Conservation (phyloP, 176 grass and related monocot species). For the Alopecurus myosuroides region DNA sequence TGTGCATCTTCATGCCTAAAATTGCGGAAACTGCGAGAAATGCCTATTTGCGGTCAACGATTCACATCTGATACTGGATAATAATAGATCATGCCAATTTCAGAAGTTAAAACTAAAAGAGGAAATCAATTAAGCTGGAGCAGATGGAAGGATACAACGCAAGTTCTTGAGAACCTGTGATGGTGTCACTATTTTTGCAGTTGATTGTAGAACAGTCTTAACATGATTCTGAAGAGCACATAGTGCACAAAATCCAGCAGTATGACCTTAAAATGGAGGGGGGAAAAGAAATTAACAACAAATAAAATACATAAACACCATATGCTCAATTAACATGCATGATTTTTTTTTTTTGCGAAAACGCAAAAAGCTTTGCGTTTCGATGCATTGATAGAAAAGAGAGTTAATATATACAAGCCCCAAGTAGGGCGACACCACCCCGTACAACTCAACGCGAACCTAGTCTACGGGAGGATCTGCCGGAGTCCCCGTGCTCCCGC, state of each 20-base stretch:
- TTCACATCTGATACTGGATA: background rate
- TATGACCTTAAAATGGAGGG: conserved; percentile 41
- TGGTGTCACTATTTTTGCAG: conserved; percentile 88
- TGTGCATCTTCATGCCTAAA: conserved; percentile 96
- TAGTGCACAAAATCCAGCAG: conserved; percentile 92
- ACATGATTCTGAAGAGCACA: conserved; percentile 97
- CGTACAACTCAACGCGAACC: no score
- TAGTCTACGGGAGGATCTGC: no score
- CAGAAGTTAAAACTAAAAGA: background rate
- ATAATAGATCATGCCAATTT: background rate
- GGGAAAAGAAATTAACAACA: conserved; percentile 10
- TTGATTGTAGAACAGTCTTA: conserved; percentile 71
- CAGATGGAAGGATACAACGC: conserved; percentile 62
- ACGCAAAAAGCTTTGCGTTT: no score
- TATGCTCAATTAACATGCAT: conserved; percentile 12
- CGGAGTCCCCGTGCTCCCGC: no score
- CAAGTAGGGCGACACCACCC: no score
- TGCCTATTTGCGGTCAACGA: conserved; percentile 58
- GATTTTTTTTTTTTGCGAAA: no score
- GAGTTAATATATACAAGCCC: no score
- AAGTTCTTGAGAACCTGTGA: conserved; percentile 76
- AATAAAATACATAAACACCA: background rate
- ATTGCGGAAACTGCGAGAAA: conserved; percentile 88
- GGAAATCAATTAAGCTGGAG: conserved; percentile 1
- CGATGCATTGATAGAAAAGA: no score